Conservation (phyloP, 441 rosid genomes). For the Jatropha multifida region DNA sequence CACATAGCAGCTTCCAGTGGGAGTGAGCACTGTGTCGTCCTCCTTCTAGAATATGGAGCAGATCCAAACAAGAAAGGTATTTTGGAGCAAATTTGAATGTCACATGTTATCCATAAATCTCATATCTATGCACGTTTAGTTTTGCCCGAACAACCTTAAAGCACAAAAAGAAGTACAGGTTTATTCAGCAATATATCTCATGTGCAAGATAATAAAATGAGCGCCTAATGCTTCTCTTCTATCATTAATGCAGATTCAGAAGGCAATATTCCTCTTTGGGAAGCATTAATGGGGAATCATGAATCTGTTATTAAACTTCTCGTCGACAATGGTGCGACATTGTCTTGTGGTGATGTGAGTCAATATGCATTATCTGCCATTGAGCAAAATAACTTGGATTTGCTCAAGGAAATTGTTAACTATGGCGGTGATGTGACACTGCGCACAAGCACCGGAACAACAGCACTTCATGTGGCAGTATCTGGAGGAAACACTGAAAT, state of each 20-base stretch:
- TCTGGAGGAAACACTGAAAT: slow-evolving; percentile 72
- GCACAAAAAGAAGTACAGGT: neutral
- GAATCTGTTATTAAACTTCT: slow-evolving; percentile 52
- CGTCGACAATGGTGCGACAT: slow-evolving; percentile 59
- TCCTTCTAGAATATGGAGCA: slow-evolving; percentile 72
- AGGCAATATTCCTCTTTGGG: slow-evolving; percentile 87
- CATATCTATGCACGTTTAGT: no score
- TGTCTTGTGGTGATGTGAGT: slow-evolving; percentile 56
- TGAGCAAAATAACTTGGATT: slow-evolving; percentile 56
- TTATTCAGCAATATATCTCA: no score
- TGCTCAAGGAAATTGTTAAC: slow-evolving; percentile 53
- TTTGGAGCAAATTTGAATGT: neutral
- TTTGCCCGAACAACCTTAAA: neutral
- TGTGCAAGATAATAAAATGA: neutral
- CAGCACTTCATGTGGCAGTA: slow-evolving; percentile 75
- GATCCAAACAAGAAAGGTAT: slow-evolving; percentile 78
- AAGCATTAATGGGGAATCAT: slow-evolving; percentile 71
- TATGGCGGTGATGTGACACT: slow-evolving; percentile 67
- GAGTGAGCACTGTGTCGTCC: slow-evolving; percentile 54
- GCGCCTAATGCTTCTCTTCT: neutral
- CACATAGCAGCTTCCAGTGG: slow-evolving; percentile 84
- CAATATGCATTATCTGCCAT: slow-evolving; percentile 56
- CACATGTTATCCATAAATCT: no score
- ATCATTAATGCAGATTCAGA: slow-evolving; percentile 59
- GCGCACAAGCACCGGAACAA: slow-evolving; percentile 45